Evolutionary conservation across 1,284 basidiomycete genomes (phyloP).

Genomic region (Abortiporus biennis): DNA sequence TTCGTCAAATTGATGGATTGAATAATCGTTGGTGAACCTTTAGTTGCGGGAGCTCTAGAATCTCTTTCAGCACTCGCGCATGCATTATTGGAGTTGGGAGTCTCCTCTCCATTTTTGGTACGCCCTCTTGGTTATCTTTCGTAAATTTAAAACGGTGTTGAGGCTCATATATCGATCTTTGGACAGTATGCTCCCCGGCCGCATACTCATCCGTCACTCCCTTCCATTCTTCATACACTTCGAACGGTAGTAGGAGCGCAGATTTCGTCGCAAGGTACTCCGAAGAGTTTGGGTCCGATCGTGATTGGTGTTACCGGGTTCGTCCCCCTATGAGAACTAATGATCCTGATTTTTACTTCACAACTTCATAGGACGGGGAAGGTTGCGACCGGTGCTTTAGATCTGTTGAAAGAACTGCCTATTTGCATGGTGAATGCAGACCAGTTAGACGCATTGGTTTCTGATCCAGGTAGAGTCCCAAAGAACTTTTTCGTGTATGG

Average conservation of each 20-base stretch:
- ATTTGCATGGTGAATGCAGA: slow-evolving; percentile 50
- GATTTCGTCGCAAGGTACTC: slow-evolving; percentile 57
- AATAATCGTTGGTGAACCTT: not conserved
- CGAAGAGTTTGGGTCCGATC: slow-evolving; percentile 63
- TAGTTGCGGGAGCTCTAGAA: slow-evolving; percentile 82
- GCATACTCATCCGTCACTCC: slow-evolving; percentile 62
- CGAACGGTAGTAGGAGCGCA: slow-evolving; percentile 46
- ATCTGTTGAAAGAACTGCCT: slow-evolving; percentile 68
- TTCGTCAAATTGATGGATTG: not conserved
- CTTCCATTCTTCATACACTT: slow-evolving; percentile 53
- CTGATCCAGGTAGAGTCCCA: slow-evolving; percentile 36
- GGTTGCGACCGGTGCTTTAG: slow-evolving; percentile 70
- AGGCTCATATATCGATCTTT: not conserved
- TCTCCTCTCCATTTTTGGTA: slow-evolving; percentile 80
- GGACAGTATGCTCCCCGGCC: slow-evolving; percentile 73
- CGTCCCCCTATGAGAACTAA: slow-evolving; percentile 9
- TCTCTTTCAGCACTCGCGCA: slow-evolving; percentile 76
- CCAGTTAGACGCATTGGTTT: slow-evolving; percentile 52
- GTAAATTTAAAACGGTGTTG: too few relatives aligned
- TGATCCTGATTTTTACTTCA: not conserved
- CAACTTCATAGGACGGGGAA: slow-evolving; percentile 56
- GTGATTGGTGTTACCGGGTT: slow-evolving; percentile 83
- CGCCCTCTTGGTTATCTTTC: not conserved
- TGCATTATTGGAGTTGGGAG: slow-evolving; percentile 69
- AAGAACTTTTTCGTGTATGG: slow-evolving; percentile 3